Base-by-base conservation (phyloP, 495 filamentous ascomycete genomes). In the Cudoniella acicularis region DNA sequence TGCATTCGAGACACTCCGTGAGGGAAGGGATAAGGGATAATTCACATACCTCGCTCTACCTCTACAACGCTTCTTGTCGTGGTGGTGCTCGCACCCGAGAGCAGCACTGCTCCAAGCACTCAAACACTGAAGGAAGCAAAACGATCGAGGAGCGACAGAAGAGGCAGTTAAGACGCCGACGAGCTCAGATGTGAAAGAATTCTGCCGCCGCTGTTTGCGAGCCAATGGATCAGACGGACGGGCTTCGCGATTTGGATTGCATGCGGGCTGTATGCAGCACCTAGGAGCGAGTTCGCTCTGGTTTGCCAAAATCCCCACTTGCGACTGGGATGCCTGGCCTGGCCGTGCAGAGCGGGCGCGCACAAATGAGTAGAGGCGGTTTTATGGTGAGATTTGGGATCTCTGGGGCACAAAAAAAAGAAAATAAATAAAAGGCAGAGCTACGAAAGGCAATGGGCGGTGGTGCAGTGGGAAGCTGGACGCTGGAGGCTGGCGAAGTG, bases 21-120 rank as follows among this genome's bases (percentile, higher is more conserved):
- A 47, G 17, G 45, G 25, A 17, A 41, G 17, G 30, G 18, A 27
- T 17, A 17, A 50, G 25, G n/a, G 24, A 16, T 40, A 48, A 43
- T 46, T 17, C 41, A 60, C 51, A 17, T 48, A 53, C 49, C 58
- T 61, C 52, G 17, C 20, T 47, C 43, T n/a, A 9, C 43, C 20
- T 47, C 43, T 47, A 43, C 51, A 45, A 47, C 58, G 16, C 58
- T 55, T 56, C 52, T 54, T 22, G n/a, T 60, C 57, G 52, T 54
- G 17, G 26, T 13, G 36, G 60, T 54, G 60, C 60, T 53, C 18
- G 50, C 42, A 54, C 58, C 60, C 54, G 36, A 36, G 50, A 58
- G 49, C 49, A 57, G 49, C 18, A 45, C 48, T 23, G 49, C 60
- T 62, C 60, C 41, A 49, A 56, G 46, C 59, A 62, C 60, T 61